Evolutionary conservation across 192 early-diverging fungal genomes (phyloP), one percentile per base, ranked within the genome.

Genomic region (Mortierella antarctica): DNA sequence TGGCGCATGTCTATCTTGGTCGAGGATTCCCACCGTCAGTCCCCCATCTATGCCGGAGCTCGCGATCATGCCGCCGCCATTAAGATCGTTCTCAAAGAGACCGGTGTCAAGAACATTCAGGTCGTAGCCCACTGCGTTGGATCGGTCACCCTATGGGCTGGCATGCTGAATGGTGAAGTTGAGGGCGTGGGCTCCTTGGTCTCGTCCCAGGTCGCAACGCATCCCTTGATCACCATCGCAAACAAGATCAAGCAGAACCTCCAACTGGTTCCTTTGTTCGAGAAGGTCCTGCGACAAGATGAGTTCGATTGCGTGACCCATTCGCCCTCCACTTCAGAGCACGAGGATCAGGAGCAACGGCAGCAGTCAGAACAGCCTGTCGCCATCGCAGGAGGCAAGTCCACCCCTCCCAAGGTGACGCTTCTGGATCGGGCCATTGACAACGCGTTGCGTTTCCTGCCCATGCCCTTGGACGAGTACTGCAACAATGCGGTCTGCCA

Each of bases 41-140:
- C 67, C 7, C 59, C 68, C 12, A 17, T 83, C 17, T 83, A 84
- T 31, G 67, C 51, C 0, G 58, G 73, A 13, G 70, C 64, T 0
- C 62, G 51, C 45, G 85, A 86, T 55, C 67, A 73, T 47, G 77
- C 69, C 17, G 83, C 76, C 31, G 82, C 71, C 20, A 60, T 86
- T 59, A 63, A 74, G 45, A 70, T 83, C 49, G 67, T 86, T 47
- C 57, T 67, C 18, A 58, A 65, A 14, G 51, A 73, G 49, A 84
- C 83, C 40, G 70, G 68, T 1, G 76, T 76, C 41, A 71, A 83
- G 41, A 86, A 82, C 15, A 70, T 86, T 51, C 82, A 70, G 42
- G 73, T 86, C 9, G 46, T 86, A 50, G 78, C 83, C 42, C 85
- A 86, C 39, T 86, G 85, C 65, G 65, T 84, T 12, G 85, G 85